Percentiles rank a stretch among this genome's conserved stretches.
These are phyloP conservation scores for Fomitopsis pulvina DNA, from an alignment of 768 basidiomycete genomes.

Conservation along the genomic window DNA sequence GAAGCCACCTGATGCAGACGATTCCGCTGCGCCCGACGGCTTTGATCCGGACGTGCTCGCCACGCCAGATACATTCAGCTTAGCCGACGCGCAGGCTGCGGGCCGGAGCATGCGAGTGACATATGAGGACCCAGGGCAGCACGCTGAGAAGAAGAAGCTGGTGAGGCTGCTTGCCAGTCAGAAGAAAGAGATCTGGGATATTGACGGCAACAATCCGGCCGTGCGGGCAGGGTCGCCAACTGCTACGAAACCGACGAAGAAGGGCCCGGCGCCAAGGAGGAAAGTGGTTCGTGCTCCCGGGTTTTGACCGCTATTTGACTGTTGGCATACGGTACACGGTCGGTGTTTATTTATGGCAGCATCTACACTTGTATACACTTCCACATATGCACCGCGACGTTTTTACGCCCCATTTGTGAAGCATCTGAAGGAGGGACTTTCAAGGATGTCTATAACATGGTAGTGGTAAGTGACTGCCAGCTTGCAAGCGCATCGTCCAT, in stretches of 20 bases:
- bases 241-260: neutral
- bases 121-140: conserved; percentile 64
- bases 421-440: too few relatives aligned
- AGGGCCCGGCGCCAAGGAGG: neutral
- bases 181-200: conserved; percentile 10
- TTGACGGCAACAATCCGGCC: neutral
- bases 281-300: neutral
- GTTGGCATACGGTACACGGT: too few relatives aligned
- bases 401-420: too few relatives aligned
- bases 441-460: too few relatives aligned
- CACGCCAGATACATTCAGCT: neutral
- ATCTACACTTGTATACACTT: too few relatives aligned
- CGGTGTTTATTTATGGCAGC: too few relatives aligned
- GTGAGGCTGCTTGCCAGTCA: conserved; percentile 44
- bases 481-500: too few relatives aligned
- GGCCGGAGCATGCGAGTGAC: conserved; percentile 45
- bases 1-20: neutral
- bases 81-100: neutral
- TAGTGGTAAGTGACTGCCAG: too few relatives aligned
- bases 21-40: neutral
- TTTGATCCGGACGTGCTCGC: neutral
- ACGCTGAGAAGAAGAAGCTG: conserved; percentile 49
- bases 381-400: too few relatives aligned
- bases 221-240: neutral
- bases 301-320: too few relatives aligned